These are phyloP conservation scores for Sungouiozyma ichnusensis DNA, from an alignment of 805 yeast genomes.

Conservation along the genomic window DNA sequence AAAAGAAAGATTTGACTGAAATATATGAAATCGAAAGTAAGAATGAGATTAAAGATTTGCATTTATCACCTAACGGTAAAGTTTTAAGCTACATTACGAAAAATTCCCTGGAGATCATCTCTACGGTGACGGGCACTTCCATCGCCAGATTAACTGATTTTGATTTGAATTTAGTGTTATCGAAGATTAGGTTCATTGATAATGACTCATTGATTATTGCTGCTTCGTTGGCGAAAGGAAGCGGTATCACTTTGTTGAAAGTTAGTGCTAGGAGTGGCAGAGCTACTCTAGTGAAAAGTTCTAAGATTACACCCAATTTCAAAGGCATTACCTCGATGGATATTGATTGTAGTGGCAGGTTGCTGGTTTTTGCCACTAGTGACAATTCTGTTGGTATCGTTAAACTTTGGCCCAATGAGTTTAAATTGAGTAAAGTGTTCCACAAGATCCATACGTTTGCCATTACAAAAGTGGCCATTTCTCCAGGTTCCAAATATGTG, in stretches of 20 bases:
- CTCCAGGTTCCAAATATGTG: slow-evolving; percentile 54
- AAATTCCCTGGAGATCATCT: slow-evolving; percentile 36
- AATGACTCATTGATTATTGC: slow-evolving; percentile 33
- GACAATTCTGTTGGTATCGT: slow-evolving; percentile 59
- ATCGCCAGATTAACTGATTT: slow-evolving; percentile 26
- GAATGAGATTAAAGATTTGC: slow-evolving; percentile 50
- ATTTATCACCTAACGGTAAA: slow-evolving; percentile 57
- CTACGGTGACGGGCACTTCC: slow-evolving; percentile 33
- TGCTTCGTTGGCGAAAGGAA: slow-evolving; percentile 33
- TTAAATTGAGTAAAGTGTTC: slow-evolving; percentile 40
- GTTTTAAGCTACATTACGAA: slow-evolving; percentile 53
- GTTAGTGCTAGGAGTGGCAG: slow-evolving; percentile 23
- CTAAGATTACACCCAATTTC: slow-evolving; percentile 28
- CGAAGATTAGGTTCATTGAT: slow-evolving; percentile 29
- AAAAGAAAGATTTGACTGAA: slow-evolving; percentile 42
- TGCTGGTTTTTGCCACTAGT: slow-evolving; percentile 36
- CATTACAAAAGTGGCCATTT: slow-evolving; percentile 60
- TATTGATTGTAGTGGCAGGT: slow-evolving; percentile 24
- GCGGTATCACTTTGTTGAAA: slow-evolving; percentile 32
- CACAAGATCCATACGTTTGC: slow-evolving; percentile 67
- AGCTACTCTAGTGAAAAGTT: slow-evolving; percentile 16
- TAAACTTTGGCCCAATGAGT: slow-evolving; percentile 32
- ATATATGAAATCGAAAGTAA: slow-evolving; percentile 41
- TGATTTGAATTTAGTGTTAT: slow-evolving; percentile 20
- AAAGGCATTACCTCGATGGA: slow-evolving; percentile 44